Percentiles rank a stretch among this genome's conserved stretches.
phyloP scores from a whole-genome alignment of 1,284 basidiomycete genomes.

The Nidula niveotomentosa region DNA sequence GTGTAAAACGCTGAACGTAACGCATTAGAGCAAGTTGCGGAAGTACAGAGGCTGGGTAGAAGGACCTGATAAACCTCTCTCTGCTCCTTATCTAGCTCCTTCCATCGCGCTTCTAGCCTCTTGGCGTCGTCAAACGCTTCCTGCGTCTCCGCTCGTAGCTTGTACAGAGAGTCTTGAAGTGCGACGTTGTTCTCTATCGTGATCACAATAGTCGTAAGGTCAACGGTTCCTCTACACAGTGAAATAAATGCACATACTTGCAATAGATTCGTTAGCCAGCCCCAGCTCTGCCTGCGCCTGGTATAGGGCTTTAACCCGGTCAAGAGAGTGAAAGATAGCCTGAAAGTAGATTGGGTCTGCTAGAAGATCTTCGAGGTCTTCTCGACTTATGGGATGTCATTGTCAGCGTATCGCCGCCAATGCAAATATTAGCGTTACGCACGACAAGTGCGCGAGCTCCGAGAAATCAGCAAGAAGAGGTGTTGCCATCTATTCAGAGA shows the following conservation, averaged over 20 bases:
- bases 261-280: conserved; percentile 80
- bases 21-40: conserved; percentile 2
- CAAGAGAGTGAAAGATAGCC: conserved; percentile 79
- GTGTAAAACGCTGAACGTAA: conserved; percentile 71
- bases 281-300: conserved; percentile 77
- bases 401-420: background rate
- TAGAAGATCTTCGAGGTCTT: conserved; percentile 87
- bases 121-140: conserved; percentile 86
- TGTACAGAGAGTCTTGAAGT: conserved; percentile 72
- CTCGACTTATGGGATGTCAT: conserved; percentile 47
- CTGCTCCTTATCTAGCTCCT: conserved; percentile 84
- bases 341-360: conserved; percentile 84
- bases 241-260: conserved; percentile 50
- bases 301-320: conserved; percentile 72
- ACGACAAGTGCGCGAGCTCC: conserved; percentile 71
- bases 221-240: background rate
- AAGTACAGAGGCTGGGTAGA: conserved; percentile 3
- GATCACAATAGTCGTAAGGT: conserved; percentile 5
- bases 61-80: conserved; percentile 81
- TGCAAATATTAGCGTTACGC: conserved; percentile 19
- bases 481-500: conserved; percentile 37
- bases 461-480: conserved; percentile 66
- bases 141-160: conserved; percentile 76
- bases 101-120: conserved; percentile 77
- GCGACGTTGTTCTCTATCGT: conserved; percentile 69